Base-by-base conservation (phyloP, 2,329 filamentous ascomycete species). In the Paracamarosporium sp. region DNA sequence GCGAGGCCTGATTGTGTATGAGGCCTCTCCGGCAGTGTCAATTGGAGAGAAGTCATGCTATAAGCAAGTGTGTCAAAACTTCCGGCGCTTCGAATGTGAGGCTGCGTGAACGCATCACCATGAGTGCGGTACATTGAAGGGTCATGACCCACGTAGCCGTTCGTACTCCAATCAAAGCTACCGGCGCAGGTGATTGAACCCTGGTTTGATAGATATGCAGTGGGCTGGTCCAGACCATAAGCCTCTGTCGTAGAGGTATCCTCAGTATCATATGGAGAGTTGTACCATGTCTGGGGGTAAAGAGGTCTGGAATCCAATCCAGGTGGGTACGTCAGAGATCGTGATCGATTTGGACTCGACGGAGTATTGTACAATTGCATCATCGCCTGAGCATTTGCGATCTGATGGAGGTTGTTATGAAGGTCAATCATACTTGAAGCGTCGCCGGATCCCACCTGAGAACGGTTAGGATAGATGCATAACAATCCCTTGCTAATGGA, bases 361-460 rank as follows among this genome's bases (percentile, higher is more conserved):
- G 15, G 40, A 6, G 56, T 17, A 30, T 61, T 62, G 47, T 70
- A 75, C 0, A 66, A 40, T 11, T 72, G 64, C 56, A 68, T 57
- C 60, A 67, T 60, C n/a, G 50, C 56, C 28, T 70, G 66, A 2
- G 57, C 41, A 30, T 59, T 65, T 8, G 65, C 54, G 58, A 73
- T 58, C 11, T 40, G 50, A 20, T 56, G 57, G 43, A 69, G 53
- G 30, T 52, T 65, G 5, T 66, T 60, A 20, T 50, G 58, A 9
- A 60, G 63, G 28, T 67, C 64, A 4, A 73, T 63, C 27, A 72
- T 63, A 41, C 67, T 70, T 7, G 63, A 47, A 5, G 66, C 62
- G 20, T 67, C 55, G 31, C 66, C 66, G 17, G 73, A 74, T n/a
- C 74, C 74, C 33, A 76, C 73, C 73, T 76, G 36, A 1, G 5